Evolutionary conservation across 495 filamentous ascomycete genomes (phyloP), one percentile per base, ranked within the genome.

Genomic region (Penicillium bovifimosum): DNA sequence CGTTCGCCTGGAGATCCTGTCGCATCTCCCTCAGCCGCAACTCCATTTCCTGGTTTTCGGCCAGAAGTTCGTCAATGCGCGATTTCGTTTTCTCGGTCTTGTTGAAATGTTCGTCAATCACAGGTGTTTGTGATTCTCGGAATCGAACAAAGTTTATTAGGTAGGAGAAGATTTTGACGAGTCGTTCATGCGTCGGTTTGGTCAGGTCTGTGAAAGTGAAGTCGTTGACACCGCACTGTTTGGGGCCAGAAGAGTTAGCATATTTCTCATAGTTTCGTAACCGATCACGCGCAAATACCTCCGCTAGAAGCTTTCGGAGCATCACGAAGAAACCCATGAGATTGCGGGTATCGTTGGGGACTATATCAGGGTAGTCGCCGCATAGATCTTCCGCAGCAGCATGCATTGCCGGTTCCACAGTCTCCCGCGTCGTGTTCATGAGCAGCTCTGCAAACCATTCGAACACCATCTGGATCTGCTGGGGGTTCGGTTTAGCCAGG

Each of bases 101-200:
- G 74, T 95, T 90, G 73, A 90, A 92, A 67, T 97, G 88, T 64
- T 91, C 86, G 58, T 93, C 89, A 41, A 96, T 96, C 2, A 90
- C 80, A 11, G 75, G 70, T 6, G 86, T 88, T 70, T 96, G 91
- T 49, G 84, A 88, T 72, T 96, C 91, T 54, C 95, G 87, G 71
- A 96, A 98, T 42, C 93, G 82, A 44, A 96, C 90, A 70, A 98
- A 98, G 71, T 98, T 98, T 71, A 98, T 97, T 46, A 97, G 77
- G 64, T 96, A 96, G 26, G 87, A 92, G 61, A 97, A 91, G 52
- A 96, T 91, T 69, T 88, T 90, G 53, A 88, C 85, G 5, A 98
- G 80, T 46, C 93, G 85, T 47, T 85, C 85, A 62, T 89, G 87
- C 10, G 90, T 95, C 20, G 93, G 93, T 69, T 86, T 88, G 55